Percentiles rank a stretch among this genome's conserved stretches.
phyloP scores from a whole-genome alignment of 2,329 filamentous ascomycete species.

The Sclerotinia minor region DNA sequence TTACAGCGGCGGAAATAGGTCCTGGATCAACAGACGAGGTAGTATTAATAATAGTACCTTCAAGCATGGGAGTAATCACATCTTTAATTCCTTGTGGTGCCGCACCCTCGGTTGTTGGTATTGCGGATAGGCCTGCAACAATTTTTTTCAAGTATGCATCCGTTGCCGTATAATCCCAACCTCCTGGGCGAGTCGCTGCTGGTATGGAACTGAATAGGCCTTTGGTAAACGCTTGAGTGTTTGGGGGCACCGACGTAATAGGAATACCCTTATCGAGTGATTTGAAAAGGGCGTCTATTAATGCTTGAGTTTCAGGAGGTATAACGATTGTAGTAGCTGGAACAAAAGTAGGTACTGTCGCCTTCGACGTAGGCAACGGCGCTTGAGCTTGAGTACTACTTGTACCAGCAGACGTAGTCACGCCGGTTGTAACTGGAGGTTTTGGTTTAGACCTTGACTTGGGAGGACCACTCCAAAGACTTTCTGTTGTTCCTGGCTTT shows the following conservation, averaged over 20 bases:
- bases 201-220: background rate
- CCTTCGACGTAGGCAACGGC: background rate
- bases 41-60: background rate
- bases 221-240: background rate
- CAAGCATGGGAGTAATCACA: background rate
- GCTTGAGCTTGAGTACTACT: no score
- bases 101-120: background rate
- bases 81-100: background rate
- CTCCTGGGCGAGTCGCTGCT: background rate
- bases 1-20: background rate
- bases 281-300: no score
- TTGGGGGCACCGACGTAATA: no score
- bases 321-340: background rate
- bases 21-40: no score
- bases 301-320: no score
- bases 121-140: background rate
- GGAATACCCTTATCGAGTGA: background rate
- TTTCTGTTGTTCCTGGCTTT: background rate
- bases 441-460: no score
- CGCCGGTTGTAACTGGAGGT: no score
- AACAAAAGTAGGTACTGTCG: background rate
- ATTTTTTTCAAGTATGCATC: background rate
- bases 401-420: no score
- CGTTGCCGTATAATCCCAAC: background rate
- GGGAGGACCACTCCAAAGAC: background rate